phyloP scores from a whole-genome alignment of 805 yeast species.

The Huiozyma sinensis region DNA sequence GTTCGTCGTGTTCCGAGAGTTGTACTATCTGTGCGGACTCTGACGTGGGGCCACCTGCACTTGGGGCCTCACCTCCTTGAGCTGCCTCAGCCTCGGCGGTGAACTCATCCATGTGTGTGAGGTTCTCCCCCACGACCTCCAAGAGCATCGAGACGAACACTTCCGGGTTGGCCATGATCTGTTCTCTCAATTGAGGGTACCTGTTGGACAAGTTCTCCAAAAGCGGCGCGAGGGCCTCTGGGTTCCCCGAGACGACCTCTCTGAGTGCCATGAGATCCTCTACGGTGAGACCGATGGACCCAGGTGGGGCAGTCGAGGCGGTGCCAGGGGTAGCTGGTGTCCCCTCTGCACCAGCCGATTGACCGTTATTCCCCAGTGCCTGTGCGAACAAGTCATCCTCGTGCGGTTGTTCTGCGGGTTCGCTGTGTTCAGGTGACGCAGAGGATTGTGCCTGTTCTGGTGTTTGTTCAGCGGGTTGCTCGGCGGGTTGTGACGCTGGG shows the following conservation, averaged over 20 bases:
- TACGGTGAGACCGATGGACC: slow-evolving; percentile 34
- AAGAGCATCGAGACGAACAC: slow-evolving; percentile 67
- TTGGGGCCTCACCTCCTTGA: slow-evolving; percentile 25
- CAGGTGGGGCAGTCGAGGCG: slow-evolving; percentile 24
- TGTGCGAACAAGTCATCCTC: slow-evolving; percentile 34
- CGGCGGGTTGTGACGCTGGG: slow-evolving; percentile 42
- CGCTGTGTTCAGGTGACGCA: background rate
- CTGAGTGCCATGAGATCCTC: slow-evolving; percentile 52
- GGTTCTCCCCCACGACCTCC: slow-evolving; percentile 44
- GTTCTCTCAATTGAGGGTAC: slow-evolving; percentile 75
- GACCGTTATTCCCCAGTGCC: slow-evolving; percentile 30
- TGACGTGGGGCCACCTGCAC: slow-evolving; percentile 24
- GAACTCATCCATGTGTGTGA: slow-evolving; percentile 32
- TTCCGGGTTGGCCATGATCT: slow-evolving; percentile 82
- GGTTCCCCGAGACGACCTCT: slow-evolving; percentile 71
- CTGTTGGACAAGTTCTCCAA: slow-evolving; percentile 70
- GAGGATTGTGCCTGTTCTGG: slow-evolving; percentile 18
- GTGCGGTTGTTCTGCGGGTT: slow-evolving; percentile 6
- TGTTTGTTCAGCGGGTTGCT: slow-evolving; percentile 27
- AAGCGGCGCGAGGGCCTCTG: slow-evolving; percentile 77
- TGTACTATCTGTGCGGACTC: slow-evolving; percentile 28
- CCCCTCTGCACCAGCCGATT: slow-evolving; percentile 15
- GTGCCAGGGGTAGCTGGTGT: slow-evolving; percentile 7
- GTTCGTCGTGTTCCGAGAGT: slow-evolving; percentile 75
- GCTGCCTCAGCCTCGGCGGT: slow-evolving; percentile 12